phyloP scores from a whole-genome alignment of 148 eudicot genomes.

The Chenopodium suecicum region DNA sequence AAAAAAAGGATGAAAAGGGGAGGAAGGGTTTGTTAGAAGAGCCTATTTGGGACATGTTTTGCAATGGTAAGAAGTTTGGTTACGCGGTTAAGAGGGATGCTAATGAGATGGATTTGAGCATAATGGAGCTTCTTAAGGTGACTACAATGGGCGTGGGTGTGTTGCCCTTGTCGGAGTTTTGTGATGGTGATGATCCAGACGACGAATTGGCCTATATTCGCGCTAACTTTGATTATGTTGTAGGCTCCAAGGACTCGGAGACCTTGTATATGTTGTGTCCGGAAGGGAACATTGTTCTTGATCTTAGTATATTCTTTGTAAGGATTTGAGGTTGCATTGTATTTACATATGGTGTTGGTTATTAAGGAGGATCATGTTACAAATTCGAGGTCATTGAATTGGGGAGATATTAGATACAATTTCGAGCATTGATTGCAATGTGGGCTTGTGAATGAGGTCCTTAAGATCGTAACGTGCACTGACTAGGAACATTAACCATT shows the following conservation, averaged over 20 bases:
- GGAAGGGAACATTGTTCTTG: conserved; percentile 26
- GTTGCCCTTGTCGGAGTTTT: conserved; percentile 6
- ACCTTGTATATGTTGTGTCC: conserved; percentile 36
- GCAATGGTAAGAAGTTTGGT: conserved; percentile 34
- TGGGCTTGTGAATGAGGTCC: no score
- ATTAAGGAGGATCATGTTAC: no score
- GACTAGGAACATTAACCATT: no score
- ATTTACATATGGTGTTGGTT: no score
- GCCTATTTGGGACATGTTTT: conserved; percentile 35
- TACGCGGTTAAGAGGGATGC: conserved; percentile 29
- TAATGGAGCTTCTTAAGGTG: conserved; percentile 37
- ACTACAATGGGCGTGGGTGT: conserved; percentile 33
- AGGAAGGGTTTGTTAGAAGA: conserved; percentile 22
- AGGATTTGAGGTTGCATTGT: conserved; percentile 12
- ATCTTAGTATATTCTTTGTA: conserved; percentile 33
- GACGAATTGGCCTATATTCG: conserved; percentile 32
- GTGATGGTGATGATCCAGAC: conserved; percentile 3
- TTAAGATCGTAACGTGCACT: no score
- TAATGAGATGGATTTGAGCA: conserved; percentile 24
- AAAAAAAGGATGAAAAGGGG: conserved; percentile 23
- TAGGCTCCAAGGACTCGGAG: conserved; percentile 31
- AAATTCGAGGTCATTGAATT: no score
- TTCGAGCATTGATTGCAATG: no score
- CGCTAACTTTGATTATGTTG: conserved; percentile 29
- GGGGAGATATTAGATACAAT: no score